phyloP scores from a whole-genome alignment of 129 eudicot genomes.

The Chrysanthemum makinoi region DNA sequence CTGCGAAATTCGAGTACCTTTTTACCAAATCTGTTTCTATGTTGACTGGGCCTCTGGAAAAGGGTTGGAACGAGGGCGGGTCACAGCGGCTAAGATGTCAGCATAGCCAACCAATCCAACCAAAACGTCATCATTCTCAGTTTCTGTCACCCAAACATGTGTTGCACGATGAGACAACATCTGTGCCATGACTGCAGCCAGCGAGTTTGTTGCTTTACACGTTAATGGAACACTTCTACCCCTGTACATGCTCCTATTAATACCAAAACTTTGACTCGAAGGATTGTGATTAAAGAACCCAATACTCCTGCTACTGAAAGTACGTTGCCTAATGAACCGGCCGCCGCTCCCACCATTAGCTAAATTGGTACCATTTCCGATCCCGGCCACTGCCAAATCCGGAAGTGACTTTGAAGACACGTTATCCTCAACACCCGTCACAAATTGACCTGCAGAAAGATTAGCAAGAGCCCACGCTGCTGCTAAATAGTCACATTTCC shows the following conservation, averaged over 20 bases:
- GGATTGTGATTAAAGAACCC: conserved; percentile 63
- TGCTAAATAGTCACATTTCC: conserved; percentile 90
- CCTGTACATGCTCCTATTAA: conserved; percentile 77
- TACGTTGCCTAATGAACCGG: conserved; percentile 41
- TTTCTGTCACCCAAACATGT: conserved; percentile 95
- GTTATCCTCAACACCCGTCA: conserved; percentile 90
- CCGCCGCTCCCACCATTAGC: conserved; percentile 39
- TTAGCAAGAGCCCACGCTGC: conserved; percentile 97
- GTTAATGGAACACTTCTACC: conserved; percentile 94
- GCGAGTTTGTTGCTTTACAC: conserved; percentile 66
- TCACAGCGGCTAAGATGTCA: conserved; percentile 81
- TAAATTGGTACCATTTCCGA: conserved; percentile 26
- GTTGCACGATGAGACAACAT: conserved; percentile 94
- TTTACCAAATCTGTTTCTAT: background rate
- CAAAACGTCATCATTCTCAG: conserved; percentile 57
- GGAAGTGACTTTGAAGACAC: conserved; percentile 45
- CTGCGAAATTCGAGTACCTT: background rate
- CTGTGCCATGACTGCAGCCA: conserved; percentile 99
- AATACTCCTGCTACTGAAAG: conserved; percentile 76
- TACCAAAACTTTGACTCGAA: conserved; percentile 46
- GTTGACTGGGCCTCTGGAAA: conserved; percentile 28
- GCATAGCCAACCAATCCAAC: conserved; percentile 94
- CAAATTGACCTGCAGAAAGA: conserved; percentile 81
- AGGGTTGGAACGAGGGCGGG: conserved; percentile 45
- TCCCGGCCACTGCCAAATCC: conserved; percentile 30